A percentile compares a stretch with the other conserved stretches of the same genome.
Evolutionary conservation across 306 rosid genomes (phyloP).

Genomic region (Cucumis cinereus): DNA sequence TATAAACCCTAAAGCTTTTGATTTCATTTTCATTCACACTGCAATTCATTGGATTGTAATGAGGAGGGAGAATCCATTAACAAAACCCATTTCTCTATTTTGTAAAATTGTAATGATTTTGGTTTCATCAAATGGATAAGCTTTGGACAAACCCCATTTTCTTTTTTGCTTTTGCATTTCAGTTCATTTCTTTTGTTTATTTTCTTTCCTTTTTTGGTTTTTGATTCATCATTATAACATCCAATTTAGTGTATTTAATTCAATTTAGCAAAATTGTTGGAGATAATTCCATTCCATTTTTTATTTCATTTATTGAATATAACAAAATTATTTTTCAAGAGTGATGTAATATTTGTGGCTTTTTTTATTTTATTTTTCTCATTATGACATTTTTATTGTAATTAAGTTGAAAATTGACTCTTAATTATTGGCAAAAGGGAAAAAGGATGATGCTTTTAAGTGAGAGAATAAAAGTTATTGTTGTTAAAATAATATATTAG

Average conservation of each 20-base stretch:
- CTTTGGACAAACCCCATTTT: background rate
- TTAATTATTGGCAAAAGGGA: background rate
- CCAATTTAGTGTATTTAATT: background rate
- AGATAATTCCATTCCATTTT: background rate
- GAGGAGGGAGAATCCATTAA: background rate
- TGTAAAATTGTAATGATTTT: background rate
- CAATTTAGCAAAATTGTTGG: background rate
- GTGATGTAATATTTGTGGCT: background rate
- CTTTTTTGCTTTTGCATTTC: too few relatives aligned
- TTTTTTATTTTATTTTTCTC: too few relatives aligned
- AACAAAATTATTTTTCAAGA: background rate
- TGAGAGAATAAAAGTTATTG: background rate
- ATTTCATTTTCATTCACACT: background rate
- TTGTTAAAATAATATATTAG: background rate
- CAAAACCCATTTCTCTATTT: background rate
- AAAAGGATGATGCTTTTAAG: background rate
- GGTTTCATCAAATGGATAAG: background rate
- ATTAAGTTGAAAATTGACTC: background rate
- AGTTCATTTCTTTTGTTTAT: background rate
- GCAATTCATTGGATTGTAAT: background rate
- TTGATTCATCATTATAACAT: background rate
- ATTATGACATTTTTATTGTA: too few relatives aligned
- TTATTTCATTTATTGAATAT: background rate
- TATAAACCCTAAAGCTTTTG: background rate
- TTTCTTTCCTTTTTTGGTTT: background rate